Evolutionary conservation across 192 early-diverging fungal genomes (phyloP).

Genomic region (Spizellomyces sp.): DNA sequence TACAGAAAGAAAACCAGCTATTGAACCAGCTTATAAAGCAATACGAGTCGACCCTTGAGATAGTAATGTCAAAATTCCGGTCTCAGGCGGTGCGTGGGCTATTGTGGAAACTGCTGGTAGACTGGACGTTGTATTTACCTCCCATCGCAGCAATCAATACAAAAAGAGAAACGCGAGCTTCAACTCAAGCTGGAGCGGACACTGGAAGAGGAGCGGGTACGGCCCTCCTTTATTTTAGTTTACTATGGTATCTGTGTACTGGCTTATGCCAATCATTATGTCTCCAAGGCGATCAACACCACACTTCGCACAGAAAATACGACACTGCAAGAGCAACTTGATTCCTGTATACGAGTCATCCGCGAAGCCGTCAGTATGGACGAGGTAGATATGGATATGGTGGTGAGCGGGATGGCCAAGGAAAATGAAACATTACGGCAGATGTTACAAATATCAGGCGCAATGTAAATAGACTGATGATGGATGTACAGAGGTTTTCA

Average conservation of each 20-base stretch:
- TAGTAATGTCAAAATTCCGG: constrained; percentile 56
- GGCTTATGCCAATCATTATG: not conserved
- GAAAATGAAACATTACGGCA: constrained; percentile 34
- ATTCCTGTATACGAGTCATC: constrained; percentile 25
- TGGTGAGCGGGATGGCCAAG: constrained; percentile 23
- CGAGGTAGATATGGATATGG: constrained; percentile 18
- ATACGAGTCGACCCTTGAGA: constrained; percentile 57
- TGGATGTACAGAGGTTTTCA: too few relatives aligned
- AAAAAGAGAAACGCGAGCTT: constrained; percentile 42
- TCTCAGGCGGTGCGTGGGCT: constrained; percentile 44
- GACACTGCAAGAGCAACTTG: constrained; percentile 32
- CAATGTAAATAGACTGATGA: too few relatives aligned
- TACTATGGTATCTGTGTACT: constrained; percentile 3
- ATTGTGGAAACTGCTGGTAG: not conserved
- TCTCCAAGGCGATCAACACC: constrained; percentile 21
- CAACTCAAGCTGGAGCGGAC: constrained; percentile 34
- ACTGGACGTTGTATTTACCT: not conserved
- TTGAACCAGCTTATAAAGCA: constrained; percentile 53
- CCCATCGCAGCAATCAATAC: constrained; percentile 40
- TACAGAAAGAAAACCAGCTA: constrained; percentile 52
- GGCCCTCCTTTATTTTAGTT: not conserved
- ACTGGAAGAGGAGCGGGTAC: constrained; percentile 41
- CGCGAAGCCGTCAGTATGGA: constrained; percentile 30
- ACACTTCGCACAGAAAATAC: constrained; percentile 29
- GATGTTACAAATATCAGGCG: constrained; percentile 21